Percentiles rank a stretch among this genome's conserved stretches.
These are phyloP conservation scores for Myriosclerotinia curreyana DNA, from an alignment of 2,329 filamentous ascomycete species.

Conservation along the genomic window DNA sequence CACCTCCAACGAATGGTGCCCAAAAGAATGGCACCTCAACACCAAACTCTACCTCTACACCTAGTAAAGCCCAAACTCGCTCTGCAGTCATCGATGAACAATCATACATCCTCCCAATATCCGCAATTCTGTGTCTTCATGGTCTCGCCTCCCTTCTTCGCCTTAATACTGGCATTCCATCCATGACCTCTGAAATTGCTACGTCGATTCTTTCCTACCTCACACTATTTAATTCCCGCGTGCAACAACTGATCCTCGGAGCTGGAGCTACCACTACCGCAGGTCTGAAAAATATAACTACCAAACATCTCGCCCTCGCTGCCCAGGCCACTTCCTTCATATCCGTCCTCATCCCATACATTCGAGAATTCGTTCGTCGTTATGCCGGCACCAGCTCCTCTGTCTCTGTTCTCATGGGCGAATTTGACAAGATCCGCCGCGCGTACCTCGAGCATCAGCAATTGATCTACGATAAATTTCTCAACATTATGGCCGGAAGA, in stretches of 20 bases:
- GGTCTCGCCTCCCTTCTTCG: conserved; percentile 81
- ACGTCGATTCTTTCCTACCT: conserved; percentile 78
- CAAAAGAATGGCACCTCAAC: conserved; percentile 42
- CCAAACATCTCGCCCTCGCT: conserved; percentile 88
- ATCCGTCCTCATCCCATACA: conserved; percentile 80
- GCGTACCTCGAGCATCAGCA: conserved; percentile 63
- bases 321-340: conserved; percentile 87
- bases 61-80: conserved; percentile 60
- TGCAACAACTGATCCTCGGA: conserved; percentile 93
- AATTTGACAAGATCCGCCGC: conserved; percentile 37
- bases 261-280: conserved; percentile 87
- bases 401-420: conserved; percentile 53
- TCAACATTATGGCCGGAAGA: conserved; percentile 68
- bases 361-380: conserved; percentile 85
- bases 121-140: conserved; percentile 74
- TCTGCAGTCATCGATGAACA: conserved; percentile 79
- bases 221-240: conserved; percentile 91
- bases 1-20: conserved; percentile 16
- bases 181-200: conserved; percentile 81
- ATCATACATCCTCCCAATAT: conserved; percentile 80
- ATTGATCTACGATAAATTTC: conserved; percentile 69
- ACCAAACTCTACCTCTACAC: conserved; percentile 27
- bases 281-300: conserved; percentile 92
- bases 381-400: conserved; percentile 55
- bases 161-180: conserved; percentile 80